phyloP scores from a whole-genome alignment of 2,329 filamentous ascomycete species.

The Aspergillus caelatus region DNA sequence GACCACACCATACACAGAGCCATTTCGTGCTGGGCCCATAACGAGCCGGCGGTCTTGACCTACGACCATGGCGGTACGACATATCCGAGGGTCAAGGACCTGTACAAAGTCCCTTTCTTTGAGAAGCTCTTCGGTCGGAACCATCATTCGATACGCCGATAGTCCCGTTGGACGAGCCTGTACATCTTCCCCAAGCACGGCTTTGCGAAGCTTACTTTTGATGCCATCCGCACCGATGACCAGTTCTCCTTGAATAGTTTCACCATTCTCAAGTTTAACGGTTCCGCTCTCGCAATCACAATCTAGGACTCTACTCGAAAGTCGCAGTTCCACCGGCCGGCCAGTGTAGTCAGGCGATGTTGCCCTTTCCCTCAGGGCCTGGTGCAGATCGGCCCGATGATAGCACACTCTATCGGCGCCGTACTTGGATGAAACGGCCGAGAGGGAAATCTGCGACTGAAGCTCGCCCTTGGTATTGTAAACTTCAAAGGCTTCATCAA shows the following conservation, averaged over 20 bases:
- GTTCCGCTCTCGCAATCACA: conserved; percentile 8
- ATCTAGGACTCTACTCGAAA: neutral
- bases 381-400: conserved; percentile 29
- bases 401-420: conserved; percentile 26
- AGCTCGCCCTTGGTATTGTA: conserved; percentile 27
- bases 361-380: conserved; percentile 18
- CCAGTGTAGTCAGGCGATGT: conserved; percentile 4
- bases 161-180: conserved; percentile 9
- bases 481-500: conserved; percentile 29
- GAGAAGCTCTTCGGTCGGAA: conserved; percentile 6
- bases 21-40: conserved; percentile 50
- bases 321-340: neutral
- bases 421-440: conserved; percentile 18
- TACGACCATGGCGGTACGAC: conserved; percentile 52
- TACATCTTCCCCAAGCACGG: conserved; percentile 2
- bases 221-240: conserved; percentile 37
- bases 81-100: conserved; percentile 38
- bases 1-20: conserved; percentile 47
- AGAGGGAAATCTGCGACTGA: conserved; percentile 22
- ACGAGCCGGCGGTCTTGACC: conserved; percentile 46
- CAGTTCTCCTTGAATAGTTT: conserved; percentile 23
- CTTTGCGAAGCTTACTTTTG: conserved; percentile 6
- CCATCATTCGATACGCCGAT: conserved; percentile 15
- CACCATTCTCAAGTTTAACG: conserved; percentile 16
- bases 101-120: conserved; percentile 23